phyloP scores from a whole-genome alignment of 1,284 basidiomycete genomes.

The Salmacisia buchloeana region DNA sequence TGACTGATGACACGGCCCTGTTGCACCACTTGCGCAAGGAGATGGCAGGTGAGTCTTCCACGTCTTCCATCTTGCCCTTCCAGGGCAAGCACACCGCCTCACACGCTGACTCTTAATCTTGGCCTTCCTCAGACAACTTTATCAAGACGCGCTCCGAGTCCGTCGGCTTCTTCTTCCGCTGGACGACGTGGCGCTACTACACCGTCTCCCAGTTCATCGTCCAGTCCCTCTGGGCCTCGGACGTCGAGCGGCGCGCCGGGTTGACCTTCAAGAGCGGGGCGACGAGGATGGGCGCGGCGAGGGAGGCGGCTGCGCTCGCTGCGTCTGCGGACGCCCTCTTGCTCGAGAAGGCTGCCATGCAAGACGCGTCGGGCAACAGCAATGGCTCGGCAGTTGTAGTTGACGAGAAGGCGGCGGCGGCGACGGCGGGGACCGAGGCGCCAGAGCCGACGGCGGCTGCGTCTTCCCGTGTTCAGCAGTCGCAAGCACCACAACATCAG shows the following conservation, averaged over 20 bases:
- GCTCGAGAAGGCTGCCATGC: background rate
- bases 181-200: conserved; percentile 41
- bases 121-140: conserved; percentile 27
- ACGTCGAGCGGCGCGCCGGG: conserved; percentile 38
- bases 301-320: background rate
- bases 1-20: conserved; percentile 74
- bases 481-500: too few species aligned
- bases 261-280: conserved; percentile 20
- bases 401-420: too few species aligned
- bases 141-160: conserved; percentile 27
- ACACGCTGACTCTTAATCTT: background rate
- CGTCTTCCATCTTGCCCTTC: background rate
- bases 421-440: too few species aligned
- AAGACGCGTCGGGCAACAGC: too few species aligned
- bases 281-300: background rate
- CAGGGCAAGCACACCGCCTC: background rate
- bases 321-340: background rate
- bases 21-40: conserved; percentile 69
- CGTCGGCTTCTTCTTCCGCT: conserved; percentile 44
- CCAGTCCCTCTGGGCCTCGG: conserved; percentile 30
- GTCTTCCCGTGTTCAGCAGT: too few species aligned
- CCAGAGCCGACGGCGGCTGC: too few species aligned
- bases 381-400: too few species aligned
- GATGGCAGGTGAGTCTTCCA: conserved; percentile 58
- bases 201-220: conserved; percentile 34